Base-by-base conservation (phyloP, 164 flowering plant genomes). In the Brasenia schreberi region DNA sequence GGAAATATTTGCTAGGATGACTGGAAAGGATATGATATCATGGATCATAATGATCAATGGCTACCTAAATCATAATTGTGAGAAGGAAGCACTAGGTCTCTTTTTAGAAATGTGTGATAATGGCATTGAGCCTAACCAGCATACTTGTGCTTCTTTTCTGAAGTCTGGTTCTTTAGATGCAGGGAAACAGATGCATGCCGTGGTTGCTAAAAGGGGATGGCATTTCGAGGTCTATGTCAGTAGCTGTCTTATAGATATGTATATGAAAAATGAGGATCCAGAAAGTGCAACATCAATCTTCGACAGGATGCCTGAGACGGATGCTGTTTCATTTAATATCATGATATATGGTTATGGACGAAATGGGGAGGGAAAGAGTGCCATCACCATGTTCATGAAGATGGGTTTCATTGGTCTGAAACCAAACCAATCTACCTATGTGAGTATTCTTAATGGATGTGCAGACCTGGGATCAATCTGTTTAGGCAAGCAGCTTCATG, bases 141-240 rank as follows among this genome's bases (percentile, higher is more conserved):
- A 65, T 5, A 65, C 67, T 4, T 16, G 18, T 11, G 17, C 67
- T 19, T 43, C 23, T n/a, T 14, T 65, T 19, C 23, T 65, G 61
- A 18, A 58, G 39, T 66, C 18, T 56, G 68, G 45, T 56, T 19
- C 19, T 59, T 18, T 59, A n/a, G 68, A 42, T 12, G 18, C 18
- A n/a, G 68, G 68, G 44, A 56, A 42, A n/a, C 68, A 66, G 63
- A 60, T 66, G 11, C 68, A 66, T 23, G 68, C 62, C 5, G 5
- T 19, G 7, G 63, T 33, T 59, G 39, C 58, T 6, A 66, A 66
- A 43, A 53, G 45, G 62, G 23, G 18, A 23, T 27, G 63, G 45
- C 62, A 18, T 58, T 59, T 14, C 3, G 68, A 58, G 6, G 16
- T 19, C 23, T 59, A 18, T 42, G 61, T 66, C 11, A 44, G 63